Conservation (phyloP, 139 green algal species). For the Chlamydomonas asymmetrica region DNA sequence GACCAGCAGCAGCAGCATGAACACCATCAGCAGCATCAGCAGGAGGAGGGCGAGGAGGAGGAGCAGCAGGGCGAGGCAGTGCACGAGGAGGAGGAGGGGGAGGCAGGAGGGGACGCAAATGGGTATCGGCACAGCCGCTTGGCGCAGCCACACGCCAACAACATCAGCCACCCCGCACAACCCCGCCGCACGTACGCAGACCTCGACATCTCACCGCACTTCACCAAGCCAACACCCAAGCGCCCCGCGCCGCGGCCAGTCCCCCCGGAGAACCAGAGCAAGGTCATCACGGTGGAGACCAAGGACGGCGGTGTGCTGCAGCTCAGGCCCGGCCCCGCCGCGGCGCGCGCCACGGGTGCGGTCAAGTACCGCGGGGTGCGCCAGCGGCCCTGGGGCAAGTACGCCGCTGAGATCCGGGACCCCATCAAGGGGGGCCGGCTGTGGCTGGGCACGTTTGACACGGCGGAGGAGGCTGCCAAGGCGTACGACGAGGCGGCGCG, state of each 20-base stretch:
- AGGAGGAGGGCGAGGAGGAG: constrained; percentile 1
- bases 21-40: constrained; percentile 15
- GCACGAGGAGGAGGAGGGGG: constrained; percentile 8
- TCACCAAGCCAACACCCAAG: no score
- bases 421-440: constrained; percentile 56
- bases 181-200: no score
- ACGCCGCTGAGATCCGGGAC: constrained; percentile 56
- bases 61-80: background rate
- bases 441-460: constrained; percentile 91
- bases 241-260: no score
- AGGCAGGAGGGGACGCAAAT: background rate
- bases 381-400: constrained; percentile 64
- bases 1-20: background rate
- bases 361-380: constrained; percentile 79
- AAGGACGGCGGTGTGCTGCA: background rate
- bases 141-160: no score
- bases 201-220: no score
- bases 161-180: constrained; percentile 11
- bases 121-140: no score
- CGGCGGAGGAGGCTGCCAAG: constrained; percentile 76
- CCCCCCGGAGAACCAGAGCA: no score
- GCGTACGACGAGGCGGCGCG: constrained; percentile 85
- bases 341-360: constrained; percentile 28
- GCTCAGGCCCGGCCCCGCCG: constrained; percentile 1
- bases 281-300: background rate